A percentile compares a stretch with the other conserved stretches of the same genome.
phyloP scores from a whole-genome alignment of 2,329 filamentous ascomycete species.

The Rhynchosporium graminicola region DNA sequence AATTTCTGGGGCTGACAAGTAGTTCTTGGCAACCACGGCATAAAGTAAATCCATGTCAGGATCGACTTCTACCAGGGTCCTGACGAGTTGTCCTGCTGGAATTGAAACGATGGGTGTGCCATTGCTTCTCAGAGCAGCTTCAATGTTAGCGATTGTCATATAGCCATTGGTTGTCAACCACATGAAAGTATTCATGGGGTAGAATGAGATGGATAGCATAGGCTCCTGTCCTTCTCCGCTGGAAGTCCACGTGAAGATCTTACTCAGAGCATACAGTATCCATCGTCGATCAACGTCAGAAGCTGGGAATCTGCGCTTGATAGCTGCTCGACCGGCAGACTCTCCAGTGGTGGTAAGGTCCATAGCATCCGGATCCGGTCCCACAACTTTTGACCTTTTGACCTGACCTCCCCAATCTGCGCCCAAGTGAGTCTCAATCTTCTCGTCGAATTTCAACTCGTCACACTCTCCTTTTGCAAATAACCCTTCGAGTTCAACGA shows the following conservation, averaged over 20 bases:
- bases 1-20: constrained; percentile 66
- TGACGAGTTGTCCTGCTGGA: constrained; percentile 61
- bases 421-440: constrained; percentile 43
- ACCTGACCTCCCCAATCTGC: constrained; percentile 28
- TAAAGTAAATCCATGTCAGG: constrained; percentile 67
- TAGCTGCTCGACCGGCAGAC: constrained; percentile 28
- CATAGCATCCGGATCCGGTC: background rate
- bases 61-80: constrained; percentile 64
- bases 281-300: constrained; percentile 63
- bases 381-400: constrained; percentile 12
- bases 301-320: constrained; percentile 47
- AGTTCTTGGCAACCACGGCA: constrained; percentile 64
- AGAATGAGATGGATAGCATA: constrained; percentile 45
- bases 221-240: constrained; percentile 20
- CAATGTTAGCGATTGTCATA: constrained; percentile 59
- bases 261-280: constrained; percentile 55
- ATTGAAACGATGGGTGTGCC: constrained; percentile 43
- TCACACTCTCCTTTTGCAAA: constrained; percentile 40
- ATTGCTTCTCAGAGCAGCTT: constrained; percentile 56
- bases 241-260: constrained; percentile 45
- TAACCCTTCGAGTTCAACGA: constrained; percentile 41
- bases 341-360: constrained; percentile 22
- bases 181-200: constrained; percentile 52
- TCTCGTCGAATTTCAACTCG: constrained; percentile 45
- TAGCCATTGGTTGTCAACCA: constrained; percentile 63